Percentiles rank a stretch among this genome's conserved stretches.
Conservation (phyloP, 1,284 basidiomycete species). For the Cryptococcus floricola region DNA sequence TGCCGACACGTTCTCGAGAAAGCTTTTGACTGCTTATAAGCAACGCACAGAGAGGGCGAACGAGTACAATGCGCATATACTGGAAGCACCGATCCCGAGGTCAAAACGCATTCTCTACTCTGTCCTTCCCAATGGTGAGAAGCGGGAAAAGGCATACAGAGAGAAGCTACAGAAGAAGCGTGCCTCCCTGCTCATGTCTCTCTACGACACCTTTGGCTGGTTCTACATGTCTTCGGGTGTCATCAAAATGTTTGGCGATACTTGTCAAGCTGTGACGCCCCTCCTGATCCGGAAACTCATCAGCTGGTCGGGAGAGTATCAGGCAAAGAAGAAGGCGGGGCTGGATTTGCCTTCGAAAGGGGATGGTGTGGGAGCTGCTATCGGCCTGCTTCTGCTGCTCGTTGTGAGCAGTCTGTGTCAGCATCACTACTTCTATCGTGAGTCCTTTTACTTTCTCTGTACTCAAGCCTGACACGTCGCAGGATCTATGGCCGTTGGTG, state of each 20-base stretch:
- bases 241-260: conserved; percentile 70
- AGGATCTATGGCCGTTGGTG: conserved; percentile 66
- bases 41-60: conserved; percentile 58
- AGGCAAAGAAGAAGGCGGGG: conserved; percentile 52
- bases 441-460: conserved; percentile 12
- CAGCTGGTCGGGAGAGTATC: conserved; percentile 66
- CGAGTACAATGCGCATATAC: conserved; percentile 66
- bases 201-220: conserved; percentile 76
- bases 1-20: conserved; percentile 60
- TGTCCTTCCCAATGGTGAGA: conserved; percentile 28
- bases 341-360: conserved; percentile 58
- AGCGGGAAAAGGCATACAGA: conserved; percentile 37
- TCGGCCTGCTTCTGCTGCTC: conserved; percentile 69
- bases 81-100: conserved; percentile 35
- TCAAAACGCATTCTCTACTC: conserved; percentile 28
- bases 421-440: conserved; percentile 63
- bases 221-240: conserved; percentile 77
- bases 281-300: conserved; percentile 78
- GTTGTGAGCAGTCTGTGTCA: conserved; percentile 63
- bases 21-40: conserved; percentile 65
- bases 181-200: conserved; percentile 66
- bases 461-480: neutral
- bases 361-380: conserved; percentile 67
- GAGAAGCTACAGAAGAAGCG: conserved; percentile 59
- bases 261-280: conserved; percentile 68